Conservation (phyloP, 805 yeast species). For the Zygotorulaspora chibaensis region DNA sequence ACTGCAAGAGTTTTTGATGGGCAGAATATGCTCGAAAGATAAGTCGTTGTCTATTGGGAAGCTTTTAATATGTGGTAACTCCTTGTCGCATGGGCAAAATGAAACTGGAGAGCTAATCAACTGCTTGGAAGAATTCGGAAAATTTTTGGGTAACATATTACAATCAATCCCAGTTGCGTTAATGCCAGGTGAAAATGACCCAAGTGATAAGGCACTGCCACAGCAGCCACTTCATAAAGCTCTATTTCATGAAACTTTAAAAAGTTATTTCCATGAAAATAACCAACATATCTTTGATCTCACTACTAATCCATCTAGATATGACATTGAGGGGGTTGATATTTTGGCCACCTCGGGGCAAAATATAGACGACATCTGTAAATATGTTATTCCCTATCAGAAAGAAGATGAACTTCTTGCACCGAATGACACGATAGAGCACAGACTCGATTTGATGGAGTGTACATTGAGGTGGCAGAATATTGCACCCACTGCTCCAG, state of each 20-base stretch:
- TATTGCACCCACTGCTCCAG: constrained; percentile 92
- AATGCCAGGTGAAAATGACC: constrained; percentile 84
- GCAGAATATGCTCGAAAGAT: constrained; percentile 51
- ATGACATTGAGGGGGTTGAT: constrained; percentile 52
- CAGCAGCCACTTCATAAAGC: constrained; percentile 87
- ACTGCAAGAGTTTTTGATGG: constrained; percentile 64
- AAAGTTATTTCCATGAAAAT: constrained; percentile 38
- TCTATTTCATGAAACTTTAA: constrained; percentile 48
- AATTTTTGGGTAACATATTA: constrained; percentile 52
- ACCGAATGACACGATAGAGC: constrained; percentile 21
- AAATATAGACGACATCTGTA: constrained; percentile 69
- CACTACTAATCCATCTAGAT: constrained; percentile 72
- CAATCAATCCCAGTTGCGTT: constrained; percentile 63
- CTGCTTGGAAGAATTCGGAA: constrained; percentile 56
- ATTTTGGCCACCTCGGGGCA: constrained; percentile 81
- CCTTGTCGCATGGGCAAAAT: constrained; percentile 41
- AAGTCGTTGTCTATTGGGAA: constrained; percentile 38
- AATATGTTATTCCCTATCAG: constrained; percentile 50
- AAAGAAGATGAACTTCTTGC: constrained; percentile 30
- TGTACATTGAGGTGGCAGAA: constrained; percentile 78
- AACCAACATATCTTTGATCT: constrained; percentile 38
- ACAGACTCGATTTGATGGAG: constrained; percentile 54
- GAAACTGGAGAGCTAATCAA: constrained; percentile 53
- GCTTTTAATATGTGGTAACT: constrained; percentile 70
- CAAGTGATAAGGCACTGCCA: constrained; percentile 79